Conservation (phyloP, 257 asterid species). For the Ocimum tenuiflorum region DNA sequence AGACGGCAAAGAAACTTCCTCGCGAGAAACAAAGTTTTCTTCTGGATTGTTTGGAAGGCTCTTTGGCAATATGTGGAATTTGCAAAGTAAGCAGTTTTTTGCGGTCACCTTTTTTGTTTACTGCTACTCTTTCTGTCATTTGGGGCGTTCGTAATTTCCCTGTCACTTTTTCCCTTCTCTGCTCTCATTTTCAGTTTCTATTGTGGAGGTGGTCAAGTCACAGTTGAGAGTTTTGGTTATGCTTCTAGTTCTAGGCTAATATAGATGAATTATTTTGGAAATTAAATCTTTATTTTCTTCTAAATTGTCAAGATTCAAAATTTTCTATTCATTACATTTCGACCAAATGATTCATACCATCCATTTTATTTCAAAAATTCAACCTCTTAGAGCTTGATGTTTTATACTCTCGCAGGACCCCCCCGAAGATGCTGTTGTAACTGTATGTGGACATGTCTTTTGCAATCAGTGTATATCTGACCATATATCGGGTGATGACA, state of each 20-base stretch:
- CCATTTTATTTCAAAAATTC: neutral
- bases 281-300: neutral
- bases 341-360: neutral
- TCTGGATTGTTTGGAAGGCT: conserved; percentile 76
- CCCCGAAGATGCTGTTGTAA: conserved; percentile 91
- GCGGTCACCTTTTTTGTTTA: neutral
- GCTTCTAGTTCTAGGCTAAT: neutral
- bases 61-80: conserved; percentile 80
- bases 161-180: neutral
- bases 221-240: neutral
- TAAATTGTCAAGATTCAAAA: neutral
- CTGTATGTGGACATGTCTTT: conserved; percentile 86
- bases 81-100: conserved; percentile 62
- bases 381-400: neutral
- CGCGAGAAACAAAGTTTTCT: conserved; percentile 55
- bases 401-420: conserved; percentile 57
- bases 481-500: conserved; percentile 72
- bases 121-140: neutral
- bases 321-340: neutral
- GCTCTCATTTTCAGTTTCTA: neutral
- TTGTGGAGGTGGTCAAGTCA: neutral
- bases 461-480: conserved; percentile 94
- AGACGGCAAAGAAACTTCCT: conserved; percentile 72
- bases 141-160: neutral
- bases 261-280: neutral